Percentiles rank a stretch among this genome's conserved stretches.
Evolutionary conservation across 352 stramenopile species (phyloP).

Genomic region (Phytopythium delawarense): DNA sequence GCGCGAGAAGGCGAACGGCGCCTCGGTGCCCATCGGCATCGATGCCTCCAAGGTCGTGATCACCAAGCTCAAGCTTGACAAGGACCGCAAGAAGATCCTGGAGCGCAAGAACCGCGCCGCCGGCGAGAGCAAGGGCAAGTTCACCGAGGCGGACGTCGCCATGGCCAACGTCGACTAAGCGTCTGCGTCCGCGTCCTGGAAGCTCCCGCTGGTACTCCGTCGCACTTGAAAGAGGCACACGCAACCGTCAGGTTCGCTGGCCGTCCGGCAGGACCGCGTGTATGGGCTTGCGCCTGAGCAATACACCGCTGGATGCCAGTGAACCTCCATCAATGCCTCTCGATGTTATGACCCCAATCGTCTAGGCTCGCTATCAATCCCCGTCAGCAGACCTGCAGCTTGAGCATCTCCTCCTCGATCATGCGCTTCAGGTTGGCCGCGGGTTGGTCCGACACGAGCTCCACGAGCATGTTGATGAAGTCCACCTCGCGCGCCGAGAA

Average conservation of each 20-base stretch:
- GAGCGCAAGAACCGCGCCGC: conserved; percentile 96
- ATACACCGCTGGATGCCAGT: conserved; percentile 20
- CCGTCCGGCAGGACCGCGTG: neutral
- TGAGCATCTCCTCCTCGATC: conserved; percentile 67
- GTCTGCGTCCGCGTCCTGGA: neutral
- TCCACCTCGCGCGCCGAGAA: conserved; percentile 74
- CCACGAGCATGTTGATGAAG: conserved; percentile 77
- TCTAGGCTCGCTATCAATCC: too few relatives aligned
- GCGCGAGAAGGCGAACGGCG: conserved; percentile 98
- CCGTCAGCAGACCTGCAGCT: conserved; percentile 27
- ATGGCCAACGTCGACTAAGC: conserved; percentile 90
- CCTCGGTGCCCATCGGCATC: conserved; percentile 95
- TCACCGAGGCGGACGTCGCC: conserved; percentile 84
- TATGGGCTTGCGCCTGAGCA: neutral
- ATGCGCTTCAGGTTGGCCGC: conserved; percentile 54
- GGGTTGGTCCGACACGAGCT: conserved; percentile 72
- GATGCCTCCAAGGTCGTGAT: conserved; percentile 98
- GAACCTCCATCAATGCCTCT: conserved; percentile 12
- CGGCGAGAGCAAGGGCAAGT: conserved; percentile 87
- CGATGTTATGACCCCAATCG: conserved; percentile 4
- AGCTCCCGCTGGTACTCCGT: conserved; percentile 25
- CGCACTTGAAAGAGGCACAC: conserved; percentile 34
- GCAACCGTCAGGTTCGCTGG: conserved; percentile 9
- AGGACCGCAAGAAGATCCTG: conserved; percentile 98
- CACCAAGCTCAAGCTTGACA: conserved; percentile 99